Evolutionary conservation across 257 asterid genomes (phyloP).

Genomic region (Fraxinus americana): DNA sequence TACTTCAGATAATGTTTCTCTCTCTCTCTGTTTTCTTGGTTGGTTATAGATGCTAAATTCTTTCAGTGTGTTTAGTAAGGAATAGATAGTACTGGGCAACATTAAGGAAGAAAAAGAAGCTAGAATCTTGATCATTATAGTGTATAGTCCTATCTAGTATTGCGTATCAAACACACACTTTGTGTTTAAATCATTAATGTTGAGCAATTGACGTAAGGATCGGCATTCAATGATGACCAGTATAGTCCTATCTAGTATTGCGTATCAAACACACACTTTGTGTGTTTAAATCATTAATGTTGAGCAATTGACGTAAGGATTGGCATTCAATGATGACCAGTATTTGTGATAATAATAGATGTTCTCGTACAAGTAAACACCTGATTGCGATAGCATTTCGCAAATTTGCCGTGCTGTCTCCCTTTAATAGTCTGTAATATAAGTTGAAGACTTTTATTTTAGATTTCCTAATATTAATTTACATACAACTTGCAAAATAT

Average conservation of each 20-base stretch:
- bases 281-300: background rate
- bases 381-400: background rate
- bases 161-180: background rate
- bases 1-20: too few relatives aligned
- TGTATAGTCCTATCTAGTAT: too few relatives aligned
- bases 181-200: background rate
- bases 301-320: background rate
- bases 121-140: background rate
- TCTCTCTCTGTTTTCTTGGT: background rate
- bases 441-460: background rate
- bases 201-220: background rate
- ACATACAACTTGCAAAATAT: background rate
- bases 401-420: background rate
- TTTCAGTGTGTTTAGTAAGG: background rate
- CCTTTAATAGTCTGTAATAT: too few relatives aligned
- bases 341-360: too few relatives aligned
- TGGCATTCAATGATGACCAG: background rate
- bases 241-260: too few relatives aligned
- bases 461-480: too few relatives aligned
- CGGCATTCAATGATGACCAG: background rate
- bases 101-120: too few relatives aligned
- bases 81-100: too few relatives aligned
- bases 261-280: background rate
- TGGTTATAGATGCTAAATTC: background rate
- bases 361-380: background rate